These are phyloP conservation scores for Phytophthora chlamydospora DNA, from an alignment of 352 stramenopile species.

Conservation along the genomic window DNA sequence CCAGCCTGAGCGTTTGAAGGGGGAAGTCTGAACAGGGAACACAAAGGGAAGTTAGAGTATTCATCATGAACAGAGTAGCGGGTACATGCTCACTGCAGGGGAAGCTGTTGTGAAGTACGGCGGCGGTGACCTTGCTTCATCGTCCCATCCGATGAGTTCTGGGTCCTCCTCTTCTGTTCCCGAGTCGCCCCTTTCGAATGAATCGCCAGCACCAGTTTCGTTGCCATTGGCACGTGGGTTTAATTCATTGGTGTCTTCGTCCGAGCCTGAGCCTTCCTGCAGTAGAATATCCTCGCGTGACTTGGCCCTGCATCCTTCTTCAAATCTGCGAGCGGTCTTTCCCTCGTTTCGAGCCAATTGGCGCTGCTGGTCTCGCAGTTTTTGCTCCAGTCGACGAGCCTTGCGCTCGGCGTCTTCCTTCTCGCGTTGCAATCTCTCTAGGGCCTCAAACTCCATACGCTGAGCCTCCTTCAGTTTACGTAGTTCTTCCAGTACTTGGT, in stretches of 20 bases:
- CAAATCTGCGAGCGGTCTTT: conserved; percentile 7
- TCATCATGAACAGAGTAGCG: no score
- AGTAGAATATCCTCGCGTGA: conserved; percentile 16
- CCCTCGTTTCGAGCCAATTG: conserved; percentile 32
- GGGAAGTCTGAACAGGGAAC: conserved; percentile 23
- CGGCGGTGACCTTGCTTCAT: conserved; percentile 21
- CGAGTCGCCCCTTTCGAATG: conserved; percentile 1
- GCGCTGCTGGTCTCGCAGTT: conserved; percentile 37
- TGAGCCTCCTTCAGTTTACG: conserved; percentile 58
- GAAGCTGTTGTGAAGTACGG: conserved; percentile 23
- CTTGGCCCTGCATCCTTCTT: neutral
- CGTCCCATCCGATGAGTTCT: conserved; percentile 25
- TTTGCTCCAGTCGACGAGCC: conserved; percentile 47
- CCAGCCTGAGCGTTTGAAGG: conserved; percentile 35
- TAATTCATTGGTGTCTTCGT: conserved; percentile 15
- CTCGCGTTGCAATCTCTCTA: conserved; percentile 22
- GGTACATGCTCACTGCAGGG: conserved; percentile 11
- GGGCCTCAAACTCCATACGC: conserved; percentile 18
- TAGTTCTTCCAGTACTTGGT: conserved; percentile 52
- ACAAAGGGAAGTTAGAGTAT: neutral
- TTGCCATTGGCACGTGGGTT: conserved; percentile 14
- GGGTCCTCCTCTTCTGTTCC: conserved; percentile 27
- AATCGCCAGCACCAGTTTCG: conserved; percentile 22
- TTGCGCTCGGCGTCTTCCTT: conserved; percentile 22
- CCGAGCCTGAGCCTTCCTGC: conserved; percentile 13